A percentile compares a stretch with the other conserved stretches of the same genome.
Conservation (phyloP, 345 rosid genomes). For the Populus deltoides region DNA sequence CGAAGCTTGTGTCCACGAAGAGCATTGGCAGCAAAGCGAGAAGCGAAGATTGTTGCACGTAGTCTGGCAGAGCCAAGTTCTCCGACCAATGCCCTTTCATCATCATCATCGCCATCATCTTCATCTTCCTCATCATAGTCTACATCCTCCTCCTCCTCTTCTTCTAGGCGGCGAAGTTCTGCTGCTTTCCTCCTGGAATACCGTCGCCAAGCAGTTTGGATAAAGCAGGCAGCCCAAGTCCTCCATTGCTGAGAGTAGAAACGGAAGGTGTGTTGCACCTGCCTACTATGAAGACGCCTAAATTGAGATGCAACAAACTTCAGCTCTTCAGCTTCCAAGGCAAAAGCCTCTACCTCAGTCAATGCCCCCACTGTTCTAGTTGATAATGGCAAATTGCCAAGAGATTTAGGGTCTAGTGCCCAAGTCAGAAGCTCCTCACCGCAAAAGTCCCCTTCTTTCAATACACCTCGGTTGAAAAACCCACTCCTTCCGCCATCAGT, state of each 20-base stretch:
- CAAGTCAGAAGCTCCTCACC: conserved; percentile 80
- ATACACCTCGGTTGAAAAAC: conserved; percentile 63
- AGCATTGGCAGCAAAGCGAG: conserved; percentile 77
- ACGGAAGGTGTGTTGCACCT: conserved; percentile 79
- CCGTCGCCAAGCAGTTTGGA: conserved; percentile 77
- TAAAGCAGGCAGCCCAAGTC: conserved; percentile 84
- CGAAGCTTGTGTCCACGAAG: conserved; percentile 46
- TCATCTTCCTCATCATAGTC: conserved; percentile 7
- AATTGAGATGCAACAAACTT: conserved; percentile 86
- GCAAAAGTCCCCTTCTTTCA: conserved; percentile 77
- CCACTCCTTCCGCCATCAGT: conserved; percentile 94
- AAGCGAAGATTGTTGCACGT: conserved; percentile 65
- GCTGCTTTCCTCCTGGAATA: conserved; percentile 54
- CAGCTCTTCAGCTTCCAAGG: conserved; percentile 79
- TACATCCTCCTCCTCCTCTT: conserved; percentile 39
- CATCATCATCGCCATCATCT: conserved; percentile 28
- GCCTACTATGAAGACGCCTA: conserved; percentile 81
- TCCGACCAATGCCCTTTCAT: conserved; percentile 26
- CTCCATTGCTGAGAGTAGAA: conserved; percentile 95
- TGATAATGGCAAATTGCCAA: conserved; percentile 55
- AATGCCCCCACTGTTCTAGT: conserved; percentile 65
- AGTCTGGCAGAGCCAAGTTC: conserved; percentile 32
- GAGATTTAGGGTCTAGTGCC: conserved; percentile 75
- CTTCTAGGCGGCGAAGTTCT: conserved; percentile 48
- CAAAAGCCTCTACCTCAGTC: conserved; percentile 83